Conservation (phyloP, 2,329 filamentous ascomycete genomes). For the Microcyclospora pomicola region DNA sequence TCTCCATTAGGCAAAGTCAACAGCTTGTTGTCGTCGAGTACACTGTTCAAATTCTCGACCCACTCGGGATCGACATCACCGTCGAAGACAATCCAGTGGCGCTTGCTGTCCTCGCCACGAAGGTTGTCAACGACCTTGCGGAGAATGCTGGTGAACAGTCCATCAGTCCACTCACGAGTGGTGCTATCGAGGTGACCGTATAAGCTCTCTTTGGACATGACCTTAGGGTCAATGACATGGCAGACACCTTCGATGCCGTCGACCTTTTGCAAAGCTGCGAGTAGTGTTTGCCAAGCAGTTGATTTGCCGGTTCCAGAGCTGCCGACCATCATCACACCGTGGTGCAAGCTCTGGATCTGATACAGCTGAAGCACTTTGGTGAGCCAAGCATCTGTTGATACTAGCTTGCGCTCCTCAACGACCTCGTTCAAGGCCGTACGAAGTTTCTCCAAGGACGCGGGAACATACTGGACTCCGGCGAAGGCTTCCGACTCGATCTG, state of each 20-base stretch:
- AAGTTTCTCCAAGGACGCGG: constrained; percentile 69
- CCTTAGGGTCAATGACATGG: constrained; percentile 97
- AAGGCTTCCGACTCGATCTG: constrained; percentile 74
- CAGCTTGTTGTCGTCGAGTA: constrained; percentile 97
- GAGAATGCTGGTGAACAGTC: constrained; percentile 92
- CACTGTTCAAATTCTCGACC: constrained; percentile 99
- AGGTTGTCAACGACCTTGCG: constrained; percentile 98
- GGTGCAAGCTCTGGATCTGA: constrained; percentile 94
- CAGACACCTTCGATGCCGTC: constrained; percentile 88
- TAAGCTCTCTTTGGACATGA: constrained; percentile 97
- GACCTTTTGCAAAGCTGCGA: constrained; percentile 80
- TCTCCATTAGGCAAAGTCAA: constrained; percentile 95
- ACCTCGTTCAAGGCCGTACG: constrained; percentile 69
- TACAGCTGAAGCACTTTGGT: constrained; percentile 93
- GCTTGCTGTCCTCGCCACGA: constrained; percentile 88
- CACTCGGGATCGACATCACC: constrained; percentile 98
- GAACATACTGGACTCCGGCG: constrained; percentile 83
- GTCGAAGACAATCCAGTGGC: constrained; percentile 99
- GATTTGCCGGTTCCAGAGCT: constrained; percentile 97
- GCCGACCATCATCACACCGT: constrained; percentile 99
- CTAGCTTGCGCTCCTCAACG: constrained; percentile 71
- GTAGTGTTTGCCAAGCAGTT: constrained; percentile 79
- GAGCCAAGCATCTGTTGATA: constrained; percentile 91
- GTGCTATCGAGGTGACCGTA: constrained; percentile 95
- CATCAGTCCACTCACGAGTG: constrained; percentile 97